These are phyloP conservation scores for Candida michaelii DNA, from an alignment of 805 yeast species.

Conservation along the genomic window DNA sequence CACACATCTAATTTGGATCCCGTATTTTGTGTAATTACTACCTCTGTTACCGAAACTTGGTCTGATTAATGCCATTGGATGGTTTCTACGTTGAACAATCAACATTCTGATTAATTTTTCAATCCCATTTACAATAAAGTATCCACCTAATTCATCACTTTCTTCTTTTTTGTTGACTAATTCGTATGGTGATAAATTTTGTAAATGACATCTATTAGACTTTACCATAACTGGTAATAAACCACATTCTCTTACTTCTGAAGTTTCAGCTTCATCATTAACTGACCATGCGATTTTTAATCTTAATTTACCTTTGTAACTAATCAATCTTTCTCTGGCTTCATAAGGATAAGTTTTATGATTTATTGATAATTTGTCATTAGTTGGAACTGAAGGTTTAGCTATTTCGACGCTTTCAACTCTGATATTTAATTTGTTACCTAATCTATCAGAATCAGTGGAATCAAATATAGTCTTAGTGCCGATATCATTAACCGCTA, in stretches of 20 bases:
- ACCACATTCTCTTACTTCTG: slow-evolving; percentile 88
- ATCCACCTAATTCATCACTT: slow-evolving; percentile 94
- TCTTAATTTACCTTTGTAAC: slow-evolving; percentile 77
- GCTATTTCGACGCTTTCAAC: slow-evolving; percentile 88
- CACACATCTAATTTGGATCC: slow-evolving; percentile 91
- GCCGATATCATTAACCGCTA: slow-evolving; percentile 89
- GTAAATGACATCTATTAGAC: slow-evolving; percentile 88
- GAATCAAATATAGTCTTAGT: slow-evolving; percentile 82
- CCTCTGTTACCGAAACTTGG: slow-evolving; percentile 95
- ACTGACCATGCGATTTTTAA: slow-evolving; percentile 82
- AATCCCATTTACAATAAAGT: slow-evolving; percentile 93
- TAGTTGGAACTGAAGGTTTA: slow-evolving; percentile 72
- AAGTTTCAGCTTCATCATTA: slow-evolving; percentile 79
- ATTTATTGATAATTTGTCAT: slow-evolving; percentile 72
- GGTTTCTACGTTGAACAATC: slow-evolving; percentile 96
- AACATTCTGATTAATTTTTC: slow-evolving; percentile 96
- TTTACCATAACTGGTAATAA: slow-evolving; percentile 87
- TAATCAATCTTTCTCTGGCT: slow-evolving; percentile 84
- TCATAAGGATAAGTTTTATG: slow-evolving; percentile 76
- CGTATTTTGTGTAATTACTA: slow-evolving; percentile 79
- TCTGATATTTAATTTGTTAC: slow-evolving; percentile 81
- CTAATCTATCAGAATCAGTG: slow-evolving; percentile 62
- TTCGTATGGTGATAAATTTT: slow-evolving; percentile 77
- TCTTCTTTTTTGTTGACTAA: slow-evolving; percentile 82
- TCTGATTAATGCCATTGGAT: slow-evolving; percentile 96